phyloP scores from a whole-genome alignment of 768 basidiomycete species.

The Gymnopilus junonius region DNA sequence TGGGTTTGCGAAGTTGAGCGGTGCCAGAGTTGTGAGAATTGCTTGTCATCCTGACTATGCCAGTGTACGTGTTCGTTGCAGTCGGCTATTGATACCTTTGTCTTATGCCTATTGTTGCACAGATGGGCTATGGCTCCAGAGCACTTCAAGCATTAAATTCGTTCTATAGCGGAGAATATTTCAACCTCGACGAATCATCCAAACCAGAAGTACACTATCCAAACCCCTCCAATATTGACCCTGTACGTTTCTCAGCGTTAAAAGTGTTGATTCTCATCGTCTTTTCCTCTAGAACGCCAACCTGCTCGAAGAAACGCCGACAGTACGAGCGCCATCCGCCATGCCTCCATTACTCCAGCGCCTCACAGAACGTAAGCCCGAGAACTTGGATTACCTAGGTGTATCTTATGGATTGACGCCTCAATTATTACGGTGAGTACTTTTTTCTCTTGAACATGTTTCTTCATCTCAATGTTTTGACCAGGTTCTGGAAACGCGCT shows the following conservation, averaged over 20 bases:
- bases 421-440: conserved; percentile 69
- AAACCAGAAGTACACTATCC: conserved; percentile 61
- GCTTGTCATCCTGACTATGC: conserved; percentile 97
- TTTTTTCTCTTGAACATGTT: not conserved
- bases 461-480: conserved; percentile 3
- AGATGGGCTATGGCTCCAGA: conserved; percentile 98
- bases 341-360: conserved; percentile 96
- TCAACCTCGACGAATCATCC: conserved; percentile 78
- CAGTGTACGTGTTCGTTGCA: conserved; percentile 56
- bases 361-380: conserved; percentile 87
- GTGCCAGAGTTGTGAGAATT: conserved; percentile 89
- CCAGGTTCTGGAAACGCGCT: conserved; percentile 93
- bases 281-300: conserved; percentile 32
- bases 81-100: not conserved
- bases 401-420: conserved; percentile 96
- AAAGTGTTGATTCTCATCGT: not conserved
- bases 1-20: conserved; percentile 90
- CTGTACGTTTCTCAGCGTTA: conserved; percentile 30
- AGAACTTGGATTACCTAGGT: conserved; percentile 90
- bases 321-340: conserved; percentile 67
- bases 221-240: conserved; percentile 53
- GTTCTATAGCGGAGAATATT: conserved; percentile 93
- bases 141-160: conserved; percentile 86
- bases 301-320: conserved; percentile 80
- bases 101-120: conserved; percentile 8